Evolutionary conservation across 2,329 filamentous ascomycete genomes (phyloP).

Genomic region (Hymenoscyphus linearis): DNA sequence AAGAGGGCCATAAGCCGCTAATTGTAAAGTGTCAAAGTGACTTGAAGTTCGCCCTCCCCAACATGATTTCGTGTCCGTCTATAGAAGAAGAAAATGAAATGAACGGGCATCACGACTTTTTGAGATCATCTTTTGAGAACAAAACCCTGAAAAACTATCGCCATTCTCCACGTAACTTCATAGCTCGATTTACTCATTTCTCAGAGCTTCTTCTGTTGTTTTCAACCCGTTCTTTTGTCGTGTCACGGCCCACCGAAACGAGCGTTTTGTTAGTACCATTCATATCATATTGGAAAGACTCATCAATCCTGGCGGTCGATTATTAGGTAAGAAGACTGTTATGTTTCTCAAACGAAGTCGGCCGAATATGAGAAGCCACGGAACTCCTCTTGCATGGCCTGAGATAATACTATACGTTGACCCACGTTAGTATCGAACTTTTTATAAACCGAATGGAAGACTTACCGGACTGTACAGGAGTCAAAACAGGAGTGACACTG

Average conservation of each 20-base stretch:
- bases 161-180: neutral
- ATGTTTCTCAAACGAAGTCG: constrained; percentile 30
- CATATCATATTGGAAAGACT: neutral
- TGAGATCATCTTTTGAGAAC: neutral
- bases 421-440: constrained; percentile 5
- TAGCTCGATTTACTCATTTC: neutral
- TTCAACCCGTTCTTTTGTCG: neutral
- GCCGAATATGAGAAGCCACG: constrained; percentile 83
- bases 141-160: neutral
- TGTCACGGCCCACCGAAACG: neutral
- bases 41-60: constrained; percentile 11
- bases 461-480: constrained; percentile 94
- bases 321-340: neutral
- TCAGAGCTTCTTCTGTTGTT: neutral
- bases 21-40: constrained; percentile 10
- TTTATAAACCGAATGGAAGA: constrained; percentile 19
- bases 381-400: constrained; percentile 99
- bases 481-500: constrained; percentile 94
- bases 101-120: constrained; percentile 15
- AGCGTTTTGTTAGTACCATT: neutral
- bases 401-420: constrained; percentile 68
- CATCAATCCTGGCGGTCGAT: neutral
- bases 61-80: constrained; percentile 10
- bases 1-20: constrained; percentile 20
- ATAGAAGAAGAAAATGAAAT: constrained; percentile 6